Percentiles rank a stretch among this genome's conserved stretches.
Evolutionary conservation across 768 basidiomycete species (phyloP).

Genomic region (Phylloporus rhodoxanthus): DNA sequence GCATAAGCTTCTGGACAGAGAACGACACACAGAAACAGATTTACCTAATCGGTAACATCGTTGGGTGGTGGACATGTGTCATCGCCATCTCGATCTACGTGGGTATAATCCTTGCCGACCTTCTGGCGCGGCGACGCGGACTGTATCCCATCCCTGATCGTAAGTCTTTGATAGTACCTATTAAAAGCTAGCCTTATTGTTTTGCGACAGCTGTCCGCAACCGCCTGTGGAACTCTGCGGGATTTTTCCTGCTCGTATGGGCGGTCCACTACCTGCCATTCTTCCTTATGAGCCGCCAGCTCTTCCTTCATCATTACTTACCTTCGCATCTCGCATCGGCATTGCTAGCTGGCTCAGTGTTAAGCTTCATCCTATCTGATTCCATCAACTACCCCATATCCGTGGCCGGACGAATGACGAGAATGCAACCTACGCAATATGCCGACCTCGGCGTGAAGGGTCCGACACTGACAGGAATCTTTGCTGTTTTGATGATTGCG

Average conservation of each 20-base stretch:
- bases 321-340: constrained; percentile 93
- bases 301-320: constrained; percentile 97
- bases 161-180: constrained; percentile 38
- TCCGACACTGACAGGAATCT: constrained; percentile 53
- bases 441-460: constrained; percentile 78
- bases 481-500: constrained; percentile 53
- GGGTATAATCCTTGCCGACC: constrained; percentile 85
- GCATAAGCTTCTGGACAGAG: constrained; percentile 98
- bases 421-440: constrained; percentile 45
- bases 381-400: constrained; percentile 90
- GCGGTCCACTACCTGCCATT: constrained; percentile 94
- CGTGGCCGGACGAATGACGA: constrained; percentile 60
- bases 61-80: constrained; percentile 94
- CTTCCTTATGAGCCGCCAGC: constrained; percentile 95
- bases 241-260: constrained; percentile 95
- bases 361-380: constrained; percentile 87
- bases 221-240: constrained; percentile 90
- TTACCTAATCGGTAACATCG: constrained; percentile 90
- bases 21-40: constrained; percentile 83
- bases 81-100: constrained; percentile 81
- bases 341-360: constrained; percentile 84
- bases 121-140: constrained; percentile 79
- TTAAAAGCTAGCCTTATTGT: background rate
- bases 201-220: constrained; percentile 71
- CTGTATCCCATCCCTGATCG: constrained; percentile 82